A percentile compares a stretch with the other conserved stretches of the same genome.
Conservation (phyloP, 2,329 filamentous ascomycete species). For the Tympanopsis confertula region DNA sequence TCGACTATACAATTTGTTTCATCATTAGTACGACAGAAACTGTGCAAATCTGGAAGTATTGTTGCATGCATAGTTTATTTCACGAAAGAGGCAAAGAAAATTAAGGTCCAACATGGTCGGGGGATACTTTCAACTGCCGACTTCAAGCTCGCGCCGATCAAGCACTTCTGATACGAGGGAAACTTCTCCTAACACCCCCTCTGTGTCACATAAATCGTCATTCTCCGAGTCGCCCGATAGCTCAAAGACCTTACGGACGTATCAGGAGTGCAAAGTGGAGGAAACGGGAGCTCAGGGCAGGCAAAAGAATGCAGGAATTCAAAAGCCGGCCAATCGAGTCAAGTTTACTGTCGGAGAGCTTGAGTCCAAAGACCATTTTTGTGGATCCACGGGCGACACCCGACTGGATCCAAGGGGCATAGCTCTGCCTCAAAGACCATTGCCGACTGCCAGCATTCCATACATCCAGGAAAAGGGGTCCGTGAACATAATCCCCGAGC, state of each 20-base stretch:
- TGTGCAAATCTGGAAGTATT: too few relatives aligned
- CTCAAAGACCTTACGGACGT: too few relatives aligned
- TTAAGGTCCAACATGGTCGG: slow-evolving; percentile 5
- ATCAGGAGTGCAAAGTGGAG: slow-evolving; percentile 8
- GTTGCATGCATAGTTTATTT: too few relatives aligned
- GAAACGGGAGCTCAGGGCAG: slow-evolving; percentile 14
- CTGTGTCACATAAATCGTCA: not conserved
- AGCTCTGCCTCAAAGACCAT: slow-evolving; percentile 14
- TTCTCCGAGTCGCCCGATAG: not conserved
- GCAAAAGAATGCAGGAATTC: slow-evolving; percentile 22
- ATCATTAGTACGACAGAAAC: too few relatives aligned
- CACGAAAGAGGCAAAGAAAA: too few relatives aligned
- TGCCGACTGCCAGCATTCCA: slow-evolving; percentile 22
- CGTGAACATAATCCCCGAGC: slow-evolving; percentile 7
- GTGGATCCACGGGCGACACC: slow-evolving; percentile 12
- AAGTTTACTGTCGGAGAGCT: slow-evolving; percentile 15
- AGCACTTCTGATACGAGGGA: slow-evolving; percentile 6
- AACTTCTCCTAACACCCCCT: not conserved
- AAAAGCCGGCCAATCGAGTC: slow-evolving; percentile 18
- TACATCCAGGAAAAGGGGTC: slow-evolving; percentile 11
- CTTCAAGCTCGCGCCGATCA: slow-evolving; percentile 2
- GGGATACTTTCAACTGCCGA: slow-evolving; percentile 4
- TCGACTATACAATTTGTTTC: too few relatives aligned
- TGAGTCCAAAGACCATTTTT: too few relatives aligned
- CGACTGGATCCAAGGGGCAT: slow-evolving; percentile 16